Evolutionary conservation across 2,329 filamentous ascomycete species (phyloP), one percentile per base, ranked within the genome.

Genomic region (Sclerotiophoma versabilis): DNA sequence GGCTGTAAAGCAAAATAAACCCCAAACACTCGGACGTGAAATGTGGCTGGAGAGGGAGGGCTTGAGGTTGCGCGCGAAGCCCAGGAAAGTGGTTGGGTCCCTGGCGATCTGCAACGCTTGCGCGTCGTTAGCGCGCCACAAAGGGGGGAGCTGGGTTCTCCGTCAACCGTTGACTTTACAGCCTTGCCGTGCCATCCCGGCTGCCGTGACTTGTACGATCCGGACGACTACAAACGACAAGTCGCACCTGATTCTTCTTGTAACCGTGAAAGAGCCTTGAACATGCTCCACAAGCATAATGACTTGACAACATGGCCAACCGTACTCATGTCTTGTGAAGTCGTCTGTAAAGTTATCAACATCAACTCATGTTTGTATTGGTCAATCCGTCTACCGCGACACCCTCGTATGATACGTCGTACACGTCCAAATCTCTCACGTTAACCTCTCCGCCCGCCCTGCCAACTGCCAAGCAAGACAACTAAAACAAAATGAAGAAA

Each of bases 401-500:
- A 30, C 38, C 19, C 34, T 36, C 20, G 46, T 22, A 22, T 17
- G 20, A 15, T 27, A 4, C 23, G 8, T 34, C 46, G 29, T 36
- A 14, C 36, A 22, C 2, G 27, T 36, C 19, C 27, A 19, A 44
- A n/a, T 26, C 3, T 29, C 22, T 36, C 20, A 23, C 26, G 33
- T 39, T 32, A 32, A 25, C 3, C 17, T 14, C 37, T 41, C 34
- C 17, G 42, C 42, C 4, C 27, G 45, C 33, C 14, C 11, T 5
- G 22, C 34, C 22, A 38, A 22, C 33, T n/a, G 32, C 50, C 36
- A 55, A 46, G 46, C 52, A 43, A 42, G 22, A 36, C 46, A 34
- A 25, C 14, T 10, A 57, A 51, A 54, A 58, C 45, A 44, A 54
- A 54, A 54, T 44, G 27, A 58, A 46, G 56, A 58, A 63, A 64